phyloP scores from a whole-genome alignment of 768 basidiomycete genomes.

The Suillus americanus region DNA sequence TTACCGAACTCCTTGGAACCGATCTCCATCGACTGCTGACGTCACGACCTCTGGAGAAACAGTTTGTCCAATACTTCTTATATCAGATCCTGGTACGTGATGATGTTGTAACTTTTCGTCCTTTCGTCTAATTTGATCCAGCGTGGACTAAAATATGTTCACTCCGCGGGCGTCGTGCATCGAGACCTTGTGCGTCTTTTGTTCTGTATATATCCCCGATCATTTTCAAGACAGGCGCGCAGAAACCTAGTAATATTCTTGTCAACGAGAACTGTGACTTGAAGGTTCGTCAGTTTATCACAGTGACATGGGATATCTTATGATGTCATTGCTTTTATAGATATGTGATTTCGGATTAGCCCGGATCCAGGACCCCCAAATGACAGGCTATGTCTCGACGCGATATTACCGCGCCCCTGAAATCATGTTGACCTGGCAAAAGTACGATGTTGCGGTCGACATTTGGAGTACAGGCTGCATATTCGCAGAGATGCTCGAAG shows the following conservation, averaged over 20 bases:
- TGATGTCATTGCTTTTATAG: constrained; percentile 38
- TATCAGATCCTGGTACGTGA: constrained; percentile 91
- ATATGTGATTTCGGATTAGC: constrained; percentile 99
- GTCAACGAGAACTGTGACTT: constrained; percentile 99
- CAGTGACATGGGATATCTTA: constrained; percentile 1
- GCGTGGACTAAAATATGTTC: constrained; percentile 99
- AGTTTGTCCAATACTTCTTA: constrained; percentile 99
- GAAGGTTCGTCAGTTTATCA: constrained; percentile 54
- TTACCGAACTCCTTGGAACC: constrained; percentile 96
- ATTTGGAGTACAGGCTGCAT: constrained; percentile 99
- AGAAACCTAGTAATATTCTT: constrained; percentile 99
- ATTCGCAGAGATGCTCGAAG: constrained; percentile 99
- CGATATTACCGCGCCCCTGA: constrained; percentile 99
- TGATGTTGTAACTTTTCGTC: constrained; percentile 4
- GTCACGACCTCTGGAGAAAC: constrained; percentile 96
- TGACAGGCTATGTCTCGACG: constrained; percentile 99
- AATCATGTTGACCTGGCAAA: constrained; percentile 99
- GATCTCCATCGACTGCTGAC: constrained; percentile 97
- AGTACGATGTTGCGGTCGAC: constrained; percentile 99
- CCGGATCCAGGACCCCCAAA: constrained; percentile 98
- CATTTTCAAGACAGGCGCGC: constrained; percentile 5
- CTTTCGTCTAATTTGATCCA: constrained; percentile 29
- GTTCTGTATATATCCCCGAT: background rate
- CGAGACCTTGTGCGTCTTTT: constrained; percentile 75
- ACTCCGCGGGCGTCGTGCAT: constrained; percentile 98